These are phyloP conservation scores for Rhizoclosmatium globosum DNA, from an alignment of 192 early-diverging fungal genomes.

Conservation along the genomic window DNA sequence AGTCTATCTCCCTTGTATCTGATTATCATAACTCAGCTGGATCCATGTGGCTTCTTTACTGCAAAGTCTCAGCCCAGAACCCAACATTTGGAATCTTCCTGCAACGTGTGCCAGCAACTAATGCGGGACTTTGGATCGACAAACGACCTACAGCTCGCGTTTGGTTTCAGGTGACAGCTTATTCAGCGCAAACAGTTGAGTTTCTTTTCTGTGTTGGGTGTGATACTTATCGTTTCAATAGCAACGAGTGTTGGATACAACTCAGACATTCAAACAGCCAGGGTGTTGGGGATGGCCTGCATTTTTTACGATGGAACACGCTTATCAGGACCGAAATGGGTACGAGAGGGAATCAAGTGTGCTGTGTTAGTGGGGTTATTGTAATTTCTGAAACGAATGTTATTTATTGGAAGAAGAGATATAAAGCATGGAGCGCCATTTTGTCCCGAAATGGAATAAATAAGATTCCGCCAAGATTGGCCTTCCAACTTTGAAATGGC, in stretches of 20 bases:
- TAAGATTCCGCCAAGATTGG: no score
- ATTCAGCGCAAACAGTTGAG: slow-evolving; percentile 21
- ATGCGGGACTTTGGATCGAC: slow-evolving; percentile 40
- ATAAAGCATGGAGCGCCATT: no score
- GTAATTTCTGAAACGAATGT: background rate
- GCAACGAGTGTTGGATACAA: slow-evolving; percentile 4
- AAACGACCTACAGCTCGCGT: slow-evolving; percentile 28
- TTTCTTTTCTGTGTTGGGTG: background rate
- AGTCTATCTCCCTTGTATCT: background rate
- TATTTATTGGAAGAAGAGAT: no score
- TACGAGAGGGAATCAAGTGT: background rate
- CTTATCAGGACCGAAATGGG: background rate
- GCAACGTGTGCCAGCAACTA: slow-evolving; percentile 33
- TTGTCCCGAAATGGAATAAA: no score
- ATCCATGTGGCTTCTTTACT: slow-evolving; percentile 53
- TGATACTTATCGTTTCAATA: background rate
- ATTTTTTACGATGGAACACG: background rate
- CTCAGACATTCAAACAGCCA: slow-evolving; percentile 1
- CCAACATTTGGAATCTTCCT: slow-evolving; percentile 53
- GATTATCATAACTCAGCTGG: slow-evolving; percentile 26
- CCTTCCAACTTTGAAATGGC: no score
- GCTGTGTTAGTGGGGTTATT: background rate
- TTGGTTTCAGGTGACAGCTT: slow-evolving; percentile 50
- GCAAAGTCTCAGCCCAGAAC: slow-evolving; percentile 35
- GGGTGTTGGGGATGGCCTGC: slow-evolving; percentile 12